A percentile compares a stretch with the other conserved stretches of the same genome.
Conservation (phyloP, 305 asterid species). For the Nicotiana rustica region DNA sequence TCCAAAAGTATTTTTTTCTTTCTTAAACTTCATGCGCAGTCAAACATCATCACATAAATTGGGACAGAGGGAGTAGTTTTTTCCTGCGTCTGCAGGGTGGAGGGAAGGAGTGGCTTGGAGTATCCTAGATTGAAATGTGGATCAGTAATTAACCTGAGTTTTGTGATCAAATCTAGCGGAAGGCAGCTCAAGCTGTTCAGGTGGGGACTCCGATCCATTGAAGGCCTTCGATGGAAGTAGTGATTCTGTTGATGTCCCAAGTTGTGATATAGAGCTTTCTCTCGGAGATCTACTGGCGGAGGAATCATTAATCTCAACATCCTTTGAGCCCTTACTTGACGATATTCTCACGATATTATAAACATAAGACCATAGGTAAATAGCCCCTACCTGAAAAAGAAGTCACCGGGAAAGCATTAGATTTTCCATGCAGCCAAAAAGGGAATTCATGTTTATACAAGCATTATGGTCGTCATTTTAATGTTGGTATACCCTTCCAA, state of each 20-base stretch:
- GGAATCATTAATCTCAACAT: conserved; percentile 58
- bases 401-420: conserved; percentile 23
- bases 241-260: conserved; percentile 57
- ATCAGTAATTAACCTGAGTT: conserved; percentile 53
- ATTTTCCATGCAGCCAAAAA: conserved; percentile 10
- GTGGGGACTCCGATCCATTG: conserved; percentile 45
- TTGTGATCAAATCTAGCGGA: conserved; percentile 47
- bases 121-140: not conserved
- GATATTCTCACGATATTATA: conserved; percentile 76
- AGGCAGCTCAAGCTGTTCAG: conserved; percentile 50
- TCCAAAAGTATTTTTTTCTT: not conserved
- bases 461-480: not conserved
- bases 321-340: conserved; percentile 56
- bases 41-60: too few species aligned
- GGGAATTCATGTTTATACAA: not conserved
- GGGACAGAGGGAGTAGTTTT: too few species aligned
- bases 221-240: conserved; percentile 56
- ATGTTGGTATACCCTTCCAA: not conserved
- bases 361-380: conserved; percentile 81
- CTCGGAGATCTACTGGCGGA: conserved; percentile 46
- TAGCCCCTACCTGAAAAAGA: conserved; percentile 70
- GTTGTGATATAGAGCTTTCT: conserved; percentile 46
- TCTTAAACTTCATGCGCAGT: too few species aligned
- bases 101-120: not conserved
- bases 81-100: not conserved